A percentile compares a stretch with the other conserved stretches of the same genome.
Evolutionary conservation across 345 rosid genomes (phyloP).

Genomic region (Eutrema heterophyllum): DNA sequence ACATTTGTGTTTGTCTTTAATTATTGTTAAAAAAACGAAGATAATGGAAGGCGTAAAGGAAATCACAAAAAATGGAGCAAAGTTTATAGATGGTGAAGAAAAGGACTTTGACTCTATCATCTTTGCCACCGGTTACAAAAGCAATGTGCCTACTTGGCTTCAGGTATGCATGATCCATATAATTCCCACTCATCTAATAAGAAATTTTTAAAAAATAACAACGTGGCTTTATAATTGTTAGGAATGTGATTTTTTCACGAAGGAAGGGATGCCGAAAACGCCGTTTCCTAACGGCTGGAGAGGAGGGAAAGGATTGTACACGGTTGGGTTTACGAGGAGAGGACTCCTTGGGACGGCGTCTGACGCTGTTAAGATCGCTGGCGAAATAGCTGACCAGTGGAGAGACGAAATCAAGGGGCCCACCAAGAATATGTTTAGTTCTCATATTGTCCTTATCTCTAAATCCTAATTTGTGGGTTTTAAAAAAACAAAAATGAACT

Average conservation of each 20-base stretch:
- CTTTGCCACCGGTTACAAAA: slow-evolving; percentile 87
- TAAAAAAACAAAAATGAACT: neutral
- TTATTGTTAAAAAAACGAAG: slow-evolving; percentile 32
- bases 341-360: slow-evolving; percentile 72
- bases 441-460: slow-evolving; percentile 43
- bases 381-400: slow-evolving; percentile 58
- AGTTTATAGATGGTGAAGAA: slow-evolving; percentile 78
- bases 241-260: slow-evolving; percentile 64
- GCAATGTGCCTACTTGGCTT: slow-evolving; percentile 93
- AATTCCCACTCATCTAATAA: neutral
- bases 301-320: slow-evolving; percentile 66
- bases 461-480: neutral
- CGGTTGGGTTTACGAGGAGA: slow-evolving; percentile 83
- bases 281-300: slow-evolving; percentile 85
- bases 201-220: neutral
- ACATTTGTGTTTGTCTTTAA: neutral
- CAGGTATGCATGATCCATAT: slow-evolving; percentile 39
- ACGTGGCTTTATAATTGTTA: neutral
- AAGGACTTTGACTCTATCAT: slow-evolving; percentile 68
- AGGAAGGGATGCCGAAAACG: slow-evolving; percentile 78
- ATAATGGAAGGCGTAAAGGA: slow-evolving; percentile 66
- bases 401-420: slow-evolving; percentile 29
- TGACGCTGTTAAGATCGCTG: slow-evolving; percentile 72
- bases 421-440: slow-evolving; percentile 24
- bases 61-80: slow-evolving; percentile 60